Base-by-base conservation (phyloP, 1,139 yeast genomes). In the Yamadazyma trypodendri region DNA sequence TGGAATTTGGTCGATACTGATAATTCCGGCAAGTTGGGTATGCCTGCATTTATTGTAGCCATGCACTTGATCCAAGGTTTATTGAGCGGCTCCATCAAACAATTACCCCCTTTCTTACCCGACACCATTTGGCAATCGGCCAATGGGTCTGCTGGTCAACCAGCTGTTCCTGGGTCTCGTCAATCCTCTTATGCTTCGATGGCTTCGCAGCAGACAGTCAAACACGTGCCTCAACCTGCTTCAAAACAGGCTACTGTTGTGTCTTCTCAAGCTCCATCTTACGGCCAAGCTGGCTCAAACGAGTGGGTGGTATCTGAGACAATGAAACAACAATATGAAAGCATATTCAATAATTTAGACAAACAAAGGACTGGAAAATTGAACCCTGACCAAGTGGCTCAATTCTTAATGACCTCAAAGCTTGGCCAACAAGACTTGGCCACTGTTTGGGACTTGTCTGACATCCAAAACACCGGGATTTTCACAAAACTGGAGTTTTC, bases 61-160 rank as follows among this genome's bases (percentile, higher is more conserved):
- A 92, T 94, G 98, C 95, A 87, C 62, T 72, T 94, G 55, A 87
- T 94, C 45, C 97, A 90, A 59, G 82, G 89, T 38, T 66, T 83
- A 32, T 68, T 88, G 55, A 77, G 80, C 54, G 85, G 89, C n/a
- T 53, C 77, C 6, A 65, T 86, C 48, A 74, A 73, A 40, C 77
- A 77, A 41, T 65, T 88, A 41, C 97, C 98, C 4, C 68, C 80
- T 1, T 63, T 71, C 23, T 63, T 92, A 41, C 90, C 97, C 1
- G 79, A 76, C 38, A 65, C 68, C 30, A 58, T 83, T 41, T 81
- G 95, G 90, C 76, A 72, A 46, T 71, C 81, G 21, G 77, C 65
- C n/a, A 49, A 44, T 32, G 58, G 36, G 3, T 34, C 30, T 25
- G 29, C 29, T 11, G 29, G 29, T 11, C 42, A 52, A 37, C 33